These are phyloP conservation scores for Irpex lacteus DNA, from an alignment of 1,284 basidiomycete species.

Conservation along the genomic window DNA sequence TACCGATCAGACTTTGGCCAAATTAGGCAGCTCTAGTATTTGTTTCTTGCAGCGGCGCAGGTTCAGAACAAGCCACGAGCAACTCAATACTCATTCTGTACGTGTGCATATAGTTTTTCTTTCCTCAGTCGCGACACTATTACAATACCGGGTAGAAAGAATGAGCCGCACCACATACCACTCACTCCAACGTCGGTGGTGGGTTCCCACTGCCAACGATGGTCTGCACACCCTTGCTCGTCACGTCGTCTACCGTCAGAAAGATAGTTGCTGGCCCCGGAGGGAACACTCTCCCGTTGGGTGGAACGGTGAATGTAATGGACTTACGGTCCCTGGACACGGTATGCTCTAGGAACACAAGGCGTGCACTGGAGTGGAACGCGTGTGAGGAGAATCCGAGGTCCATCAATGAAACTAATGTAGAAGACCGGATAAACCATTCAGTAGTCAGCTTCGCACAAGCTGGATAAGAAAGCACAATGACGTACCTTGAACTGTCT, in stretches of 20 bases:
- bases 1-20: no score
- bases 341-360: slow-evolving; percentile 43
- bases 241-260: slow-evolving; percentile 33
- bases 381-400: slow-evolving; percentile 47
- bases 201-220: slow-evolving; percentile 14
- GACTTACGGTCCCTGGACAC: slow-evolving; percentile 33
- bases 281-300: slow-evolving; percentile 44
- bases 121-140: no score
- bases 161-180: no score
- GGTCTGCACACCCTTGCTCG: slow-evolving; percentile 9
- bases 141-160: no score
- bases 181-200: slow-evolving; percentile 9
- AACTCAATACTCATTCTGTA: no score
- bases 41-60: no score
- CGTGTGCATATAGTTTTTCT: no score
- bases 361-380: slow-evolving; percentile 42
- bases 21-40: no score
- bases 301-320: slow-evolving; percentile 42
- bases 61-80: no score
- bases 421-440: neutral
- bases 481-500: slow-evolving; percentile 26
- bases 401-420: slow-evolving; percentile 43
- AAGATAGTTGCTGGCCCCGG: slow-evolving; percentile 49
- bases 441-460: neutral
- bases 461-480: slow-evolving; percentile 1